These are phyloP conservation scores for Laburnicola sp. DNA, from an alignment of 2,329 filamentous ascomycete species.

Conservation along the genomic window DNA sequence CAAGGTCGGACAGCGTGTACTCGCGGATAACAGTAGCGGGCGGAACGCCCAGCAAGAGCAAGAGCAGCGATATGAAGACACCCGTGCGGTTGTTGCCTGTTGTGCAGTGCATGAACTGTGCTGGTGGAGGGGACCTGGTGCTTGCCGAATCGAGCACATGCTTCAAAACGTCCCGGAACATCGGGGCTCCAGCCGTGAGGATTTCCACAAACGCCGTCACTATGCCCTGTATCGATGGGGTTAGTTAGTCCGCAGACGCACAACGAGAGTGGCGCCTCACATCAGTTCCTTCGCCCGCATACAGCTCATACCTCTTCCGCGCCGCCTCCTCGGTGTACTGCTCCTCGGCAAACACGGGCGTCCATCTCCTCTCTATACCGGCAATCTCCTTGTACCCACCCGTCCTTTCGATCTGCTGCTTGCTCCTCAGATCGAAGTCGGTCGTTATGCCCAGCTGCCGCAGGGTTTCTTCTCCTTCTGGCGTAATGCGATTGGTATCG, in stretches of 20 bases:
- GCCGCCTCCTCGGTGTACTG: conserved; percentile 65
- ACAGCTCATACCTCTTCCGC: conserved; percentile 61
- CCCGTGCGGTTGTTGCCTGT: conserved; percentile 77
- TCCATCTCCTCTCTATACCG: conserved; percentile 56
- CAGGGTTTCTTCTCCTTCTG: conserved; percentile 17
- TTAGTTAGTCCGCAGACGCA: not conserved
- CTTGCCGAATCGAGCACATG: conserved; percentile 52
- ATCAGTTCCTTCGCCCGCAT: conserved; percentile 58
- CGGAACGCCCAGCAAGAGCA: conserved; percentile 63
- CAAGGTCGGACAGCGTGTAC: conserved; percentile 67
- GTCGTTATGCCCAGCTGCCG: conserved; percentile 60
- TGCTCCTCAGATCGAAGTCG: conserved; percentile 69
- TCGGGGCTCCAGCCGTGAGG: conserved; percentile 56
- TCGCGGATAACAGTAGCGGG: conserved; percentile 61
- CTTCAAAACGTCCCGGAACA: conserved; percentile 60
- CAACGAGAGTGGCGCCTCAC: conserved; percentile 19
- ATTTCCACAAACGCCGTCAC: conserved; percentile 65
- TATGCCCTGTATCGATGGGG: conserved; percentile 53
- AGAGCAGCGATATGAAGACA: conserved; percentile 65
- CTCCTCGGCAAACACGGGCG: conserved; percentile 64
- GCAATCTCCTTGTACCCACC: conserved; percentile 44
- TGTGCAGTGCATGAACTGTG: conserved; percentile 71
- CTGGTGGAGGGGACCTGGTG: conserved; percentile 36
- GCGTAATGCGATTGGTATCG: conserved; percentile 53
- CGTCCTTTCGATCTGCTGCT: conserved; percentile 57